These are phyloP conservation scores for Chalaropsis ovoidea DNA, from an alignment of 2,329 filamentous ascomycete genomes.

Conservation along the genomic window DNA sequence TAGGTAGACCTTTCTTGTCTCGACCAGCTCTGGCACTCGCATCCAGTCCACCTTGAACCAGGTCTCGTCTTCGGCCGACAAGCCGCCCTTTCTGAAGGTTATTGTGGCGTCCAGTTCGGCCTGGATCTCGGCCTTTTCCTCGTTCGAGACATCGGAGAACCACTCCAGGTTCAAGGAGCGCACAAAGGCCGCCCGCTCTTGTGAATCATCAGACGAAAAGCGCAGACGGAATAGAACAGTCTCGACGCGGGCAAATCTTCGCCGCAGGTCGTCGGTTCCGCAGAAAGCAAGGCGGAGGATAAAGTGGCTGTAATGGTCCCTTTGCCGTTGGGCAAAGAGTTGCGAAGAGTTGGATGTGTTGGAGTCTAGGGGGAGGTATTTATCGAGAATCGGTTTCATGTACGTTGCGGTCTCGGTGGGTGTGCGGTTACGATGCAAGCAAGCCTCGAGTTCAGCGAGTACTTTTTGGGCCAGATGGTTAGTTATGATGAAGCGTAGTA, in stretches of 20 bases:
- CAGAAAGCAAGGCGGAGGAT: constrained; percentile 90
- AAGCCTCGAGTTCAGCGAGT: constrained; percentile 81
- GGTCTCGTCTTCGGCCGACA: constrained; percentile 58
- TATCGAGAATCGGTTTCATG: constrained; percentile 78
- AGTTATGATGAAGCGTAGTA: constrained; percentile 18
- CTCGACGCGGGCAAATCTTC: constrained; percentile 77
- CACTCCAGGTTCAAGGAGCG: constrained; percentile 69
- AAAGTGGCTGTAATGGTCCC: constrained; percentile 97
- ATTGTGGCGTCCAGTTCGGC: constrained; percentile 44
- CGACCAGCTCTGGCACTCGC: constrained; percentile 79
- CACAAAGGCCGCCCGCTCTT: constrained; percentile 68
- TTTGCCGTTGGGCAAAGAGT: constrained; percentile 66
- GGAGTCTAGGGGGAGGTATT: constrained; percentile 70
- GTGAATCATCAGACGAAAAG: constrained; percentile 62
- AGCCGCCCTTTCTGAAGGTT: constrained; percentile 34
- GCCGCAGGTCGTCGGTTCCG: constrained; percentile 77
- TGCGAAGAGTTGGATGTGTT: constrained; percentile 54
- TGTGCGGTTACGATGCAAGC: constrained; percentile 84
- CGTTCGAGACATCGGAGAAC: constrained; percentile 75
- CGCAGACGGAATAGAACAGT: constrained; percentile 79
- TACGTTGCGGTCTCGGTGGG: constrained; percentile 71
- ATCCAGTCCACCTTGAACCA: constrained; percentile 99
- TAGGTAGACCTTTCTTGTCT: constrained; percentile 65
- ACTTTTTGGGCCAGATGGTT: constrained; percentile 39
- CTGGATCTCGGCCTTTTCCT: constrained; percentile 59